Conservation (phyloP, 2,329 filamentous ascomycete genomes). For the Colletotrichum liaoningense region DNA sequence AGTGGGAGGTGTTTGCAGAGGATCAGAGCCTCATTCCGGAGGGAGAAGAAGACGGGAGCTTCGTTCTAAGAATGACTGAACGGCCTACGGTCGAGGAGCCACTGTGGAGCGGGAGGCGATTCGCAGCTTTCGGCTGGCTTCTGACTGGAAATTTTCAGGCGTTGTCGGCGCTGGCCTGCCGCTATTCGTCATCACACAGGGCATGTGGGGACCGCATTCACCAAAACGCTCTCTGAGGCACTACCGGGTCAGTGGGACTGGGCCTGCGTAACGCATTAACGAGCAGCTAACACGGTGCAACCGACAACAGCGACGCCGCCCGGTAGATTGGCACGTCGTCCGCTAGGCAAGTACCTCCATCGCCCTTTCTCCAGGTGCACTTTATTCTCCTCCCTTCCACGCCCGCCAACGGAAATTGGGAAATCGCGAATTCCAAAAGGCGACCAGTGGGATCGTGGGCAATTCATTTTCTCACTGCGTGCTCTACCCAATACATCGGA, state of each 20-base stretch:
- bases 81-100: neutral
- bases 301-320: neutral
- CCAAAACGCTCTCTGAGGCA: conserved; percentile 19
- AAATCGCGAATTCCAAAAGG: conserved; percentile 19
- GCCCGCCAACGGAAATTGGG: neutral
- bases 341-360: conserved; percentile 24
- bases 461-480: neutral
- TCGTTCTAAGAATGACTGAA: neutral
- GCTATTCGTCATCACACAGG: conserved; percentile 33
- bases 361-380: conserved; percentile 7
- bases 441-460: conserved; percentile 4
- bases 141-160: conserved; percentile 26
- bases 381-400: conserved; percentile 32
- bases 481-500: conserved; percentile 3
- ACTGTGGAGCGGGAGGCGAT: conserved; percentile 26
- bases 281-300: conserved; percentile 15
- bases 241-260: conserved; percentile 17
- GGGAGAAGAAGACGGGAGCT: neutral
- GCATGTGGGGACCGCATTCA: conserved; percentile 30
- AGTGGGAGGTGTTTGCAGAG: neutral
- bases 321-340: conserved; percentile 5
- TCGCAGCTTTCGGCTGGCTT: conserved; percentile 3
- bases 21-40: conserved; percentile 3
- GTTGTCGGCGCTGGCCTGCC: conserved; percentile 10
- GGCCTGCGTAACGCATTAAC: conserved; percentile 26